Conservation (phyloP, 148 eudicot genomes). For the Rhododendron simsii region DNA sequence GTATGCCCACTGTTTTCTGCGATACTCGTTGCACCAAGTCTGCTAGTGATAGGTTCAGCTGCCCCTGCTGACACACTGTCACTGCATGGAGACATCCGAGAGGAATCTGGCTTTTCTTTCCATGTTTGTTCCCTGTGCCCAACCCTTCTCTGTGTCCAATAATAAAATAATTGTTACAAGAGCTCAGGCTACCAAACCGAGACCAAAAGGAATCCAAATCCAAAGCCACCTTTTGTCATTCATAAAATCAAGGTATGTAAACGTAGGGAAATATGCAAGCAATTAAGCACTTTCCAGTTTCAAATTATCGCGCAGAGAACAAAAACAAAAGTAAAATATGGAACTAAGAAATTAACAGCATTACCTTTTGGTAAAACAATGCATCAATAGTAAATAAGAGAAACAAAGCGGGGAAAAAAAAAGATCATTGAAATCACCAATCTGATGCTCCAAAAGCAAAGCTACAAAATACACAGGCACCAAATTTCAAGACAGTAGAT, state of each 20-base stretch:
- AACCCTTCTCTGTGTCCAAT: constrained; percentile 34
- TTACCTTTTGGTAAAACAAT: not conserved
- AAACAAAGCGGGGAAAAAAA: not conserved
- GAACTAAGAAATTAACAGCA: not conserved
- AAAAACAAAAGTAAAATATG: not conserved
- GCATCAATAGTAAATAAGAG: not conserved
- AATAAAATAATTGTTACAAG: constrained; percentile 7
- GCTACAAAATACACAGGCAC: not conserved
- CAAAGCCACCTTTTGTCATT: not conserved
- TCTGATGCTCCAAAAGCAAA: not conserved
- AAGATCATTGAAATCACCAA: no score
- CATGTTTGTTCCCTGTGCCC: constrained; percentile 39
- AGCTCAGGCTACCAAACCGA: not conserved
- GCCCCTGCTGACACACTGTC: constrained; percentile 20
- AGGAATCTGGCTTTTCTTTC: constrained; percentile 42
- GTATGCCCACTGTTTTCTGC: constrained; percentile 32
- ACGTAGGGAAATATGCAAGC: not conserved
- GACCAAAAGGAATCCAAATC: not conserved
- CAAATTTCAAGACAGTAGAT: not conserved
- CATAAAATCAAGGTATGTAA: not conserved
- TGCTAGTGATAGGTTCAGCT: constrained; percentile 22
- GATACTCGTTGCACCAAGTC: constrained; percentile 23
- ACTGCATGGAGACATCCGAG: constrained; percentile 26
- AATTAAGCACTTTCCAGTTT: not conserved
- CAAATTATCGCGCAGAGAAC: not conserved